Evolutionary conservation across 2,329 filamentous ascomycete genomes (phyloP), one percentile per base, ranked within the genome.

Genomic region (Epichloe sibirici): DNA sequence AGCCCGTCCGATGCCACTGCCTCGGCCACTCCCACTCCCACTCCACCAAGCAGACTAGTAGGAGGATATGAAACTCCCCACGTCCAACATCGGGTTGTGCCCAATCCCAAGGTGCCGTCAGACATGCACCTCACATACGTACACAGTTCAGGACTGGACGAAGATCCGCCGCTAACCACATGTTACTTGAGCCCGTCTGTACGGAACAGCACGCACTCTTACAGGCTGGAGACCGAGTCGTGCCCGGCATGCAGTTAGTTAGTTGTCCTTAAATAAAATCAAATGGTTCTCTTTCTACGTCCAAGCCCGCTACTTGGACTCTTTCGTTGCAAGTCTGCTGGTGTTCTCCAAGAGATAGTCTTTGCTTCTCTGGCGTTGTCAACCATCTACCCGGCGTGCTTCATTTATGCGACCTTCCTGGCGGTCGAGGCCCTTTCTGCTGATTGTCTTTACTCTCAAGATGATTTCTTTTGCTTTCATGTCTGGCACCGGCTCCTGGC

Each of bases 71-170:
- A 39, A 39, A 47, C 13, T 23, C n/a, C 44, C 45, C 50, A 48
- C 13, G 45, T 25, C 38, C 39, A 49, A 37, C 17, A 13, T 51
- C 49, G 45, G 45, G 46, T 31, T 42, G 21, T 44, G 46, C 34
- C 53, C 49, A 51, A 54, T 54, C 53, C 53, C 35, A 51, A 42
- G 40, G 13, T 40, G 25, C 40, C 45, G 35, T 43, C 25, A 43
- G 21, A 42, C 38, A 55, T 52, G 53, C 47, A 48, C 31, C 53
- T 53, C 51, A 51, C 49, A 53, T 44, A 37, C 15, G 31, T 45
- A 25, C 53, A 44, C 53, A 31, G 44, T 21, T 9, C 44, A 44
- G 17, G 46, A 46, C 40, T 31, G 8, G 23, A 15, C 28, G 23
- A n/a, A 3, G 15, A n/a, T 15, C n/a, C n/a, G 15, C 17, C 39